Evolutionary conservation across 768 basidiomycete species (phyloP).

Genomic region (Wakefieldia striispora): DNA sequence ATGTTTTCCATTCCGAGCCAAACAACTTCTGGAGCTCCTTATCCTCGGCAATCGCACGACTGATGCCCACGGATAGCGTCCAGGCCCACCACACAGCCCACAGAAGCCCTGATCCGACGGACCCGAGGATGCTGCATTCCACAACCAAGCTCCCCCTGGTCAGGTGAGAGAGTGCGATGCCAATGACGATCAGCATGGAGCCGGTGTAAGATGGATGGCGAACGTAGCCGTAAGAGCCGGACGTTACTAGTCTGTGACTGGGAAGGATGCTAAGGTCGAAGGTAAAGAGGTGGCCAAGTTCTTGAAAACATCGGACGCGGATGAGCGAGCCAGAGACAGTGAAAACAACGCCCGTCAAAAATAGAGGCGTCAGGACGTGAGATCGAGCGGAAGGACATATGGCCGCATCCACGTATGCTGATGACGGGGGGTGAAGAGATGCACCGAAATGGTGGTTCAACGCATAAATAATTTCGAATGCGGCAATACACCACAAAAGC

Average conservation of each 20-base stretch:
- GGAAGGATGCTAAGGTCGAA: slow-evolving; percentile 58
- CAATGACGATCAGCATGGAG: slow-evolving; percentile 47
- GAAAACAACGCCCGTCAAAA: slow-evolving; percentile 43
- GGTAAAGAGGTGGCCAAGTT: slow-evolving; percentile 54
- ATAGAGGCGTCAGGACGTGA: slow-evolving; percentile 38
- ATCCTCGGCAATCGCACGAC: slow-evolving; percentile 51
- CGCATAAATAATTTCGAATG: slow-evolving; percentile 49
- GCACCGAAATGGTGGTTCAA: slow-evolving; percentile 29
- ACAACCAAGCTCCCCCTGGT: slow-evolving; percentile 47
- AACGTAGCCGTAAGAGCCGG: slow-evolving; percentile 49
- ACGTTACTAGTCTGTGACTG: slow-evolving; percentile 48
- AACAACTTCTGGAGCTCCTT: slow-evolving; percentile 46
- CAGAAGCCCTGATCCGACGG: slow-evolving; percentile 31
- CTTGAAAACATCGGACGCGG: slow-evolving; percentile 51
- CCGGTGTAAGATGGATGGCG: slow-evolving; percentile 58
- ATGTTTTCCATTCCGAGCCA: slow-evolving; percentile 46
- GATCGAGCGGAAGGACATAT: slow-evolving; percentile 31
- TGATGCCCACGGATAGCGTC: slow-evolving; percentile 47
- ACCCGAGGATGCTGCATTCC: slow-evolving; percentile 34
- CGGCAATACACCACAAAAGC: slow-evolving; percentile 48
- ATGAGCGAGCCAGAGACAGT: slow-evolving; percentile 45
- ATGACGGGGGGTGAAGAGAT: slow-evolving; percentile 34
- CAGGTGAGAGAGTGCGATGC: slow-evolving; percentile 45
- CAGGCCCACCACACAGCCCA: slow-evolving; percentile 49
- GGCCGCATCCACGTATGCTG: slow-evolving; percentile 32